Percentiles rank a stretch among this genome's conserved stretches.
Evolutionary conservation across 1,284 basidiomycete genomes (phyloP).

Genomic region (Ceratorhiza oryzae-sativae): DNA sequence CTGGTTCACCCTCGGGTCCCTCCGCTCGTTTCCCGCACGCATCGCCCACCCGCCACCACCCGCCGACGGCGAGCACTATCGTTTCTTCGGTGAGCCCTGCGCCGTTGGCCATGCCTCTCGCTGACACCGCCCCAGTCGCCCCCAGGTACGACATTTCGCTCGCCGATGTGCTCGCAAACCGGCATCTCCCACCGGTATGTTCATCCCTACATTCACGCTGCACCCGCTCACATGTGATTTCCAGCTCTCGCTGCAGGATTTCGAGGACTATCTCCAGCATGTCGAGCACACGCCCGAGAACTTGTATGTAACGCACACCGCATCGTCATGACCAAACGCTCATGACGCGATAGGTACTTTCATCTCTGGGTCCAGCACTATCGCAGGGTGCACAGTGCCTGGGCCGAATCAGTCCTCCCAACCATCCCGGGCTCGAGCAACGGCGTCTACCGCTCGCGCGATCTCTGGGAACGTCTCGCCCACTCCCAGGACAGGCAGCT

Average conservation of each 20-base stretch:
- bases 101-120: not conserved
- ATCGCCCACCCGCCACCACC: constrained; percentile 22
- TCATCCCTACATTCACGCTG: not conserved
- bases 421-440: constrained; percentile 26
- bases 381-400: constrained; percentile 24
- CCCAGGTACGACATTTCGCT: constrained; percentile 17
- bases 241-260: constrained; percentile 29
- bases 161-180: constrained; percentile 31
- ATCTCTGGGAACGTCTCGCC: constrained; percentile 28
- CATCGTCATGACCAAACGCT: not conserved
- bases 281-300: constrained; percentile 39
- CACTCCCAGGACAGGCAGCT: constrained; percentile 25
- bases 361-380: constrained; percentile 39
- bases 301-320: constrained; percentile 26
- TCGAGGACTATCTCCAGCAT: constrained; percentile 38
- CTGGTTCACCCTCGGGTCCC: constrained; percentile 34
- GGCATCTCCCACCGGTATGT: constrained; percentile 28
- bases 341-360: constrained; percentile 29
- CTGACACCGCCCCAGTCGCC: not conserved
- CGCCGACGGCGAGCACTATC: constrained; percentile 10
- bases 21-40: constrained; percentile 7
- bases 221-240: not conserved
- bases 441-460: constrained; percentile 17
- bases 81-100: constrained; percentile 7
- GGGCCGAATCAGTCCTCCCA: constrained; percentile 33